Evolutionary conservation across 2,329 filamentous ascomycete species (phyloP).

Genomic region (Phaeosphaeria sp.): DNA sequence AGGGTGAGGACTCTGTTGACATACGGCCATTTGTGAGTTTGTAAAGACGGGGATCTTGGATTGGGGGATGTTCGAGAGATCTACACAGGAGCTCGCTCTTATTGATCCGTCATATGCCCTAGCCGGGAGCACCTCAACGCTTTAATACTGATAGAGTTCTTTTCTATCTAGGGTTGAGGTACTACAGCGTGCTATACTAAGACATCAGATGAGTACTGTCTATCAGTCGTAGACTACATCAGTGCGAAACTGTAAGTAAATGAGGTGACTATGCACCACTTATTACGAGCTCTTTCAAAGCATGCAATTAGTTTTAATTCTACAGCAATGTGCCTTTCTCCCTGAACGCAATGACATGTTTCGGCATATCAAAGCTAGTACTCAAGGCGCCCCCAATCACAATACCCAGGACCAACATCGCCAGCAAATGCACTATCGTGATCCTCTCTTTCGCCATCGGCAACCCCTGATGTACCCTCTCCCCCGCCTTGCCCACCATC

Average conservation of each 20-base stretch:
- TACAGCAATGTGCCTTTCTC: slow-evolving; percentile 18
- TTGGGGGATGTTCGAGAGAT: neutral
- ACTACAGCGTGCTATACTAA: no score
- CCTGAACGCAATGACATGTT: slow-evolving; percentile 25
- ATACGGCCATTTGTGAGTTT: slow-evolving; percentile 38
- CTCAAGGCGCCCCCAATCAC: slow-evolving; percentile 37
- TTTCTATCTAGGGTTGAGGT: no score
- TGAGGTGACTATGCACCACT: no score
- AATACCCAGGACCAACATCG: slow-evolving; percentile 39
- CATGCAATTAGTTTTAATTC: neutral
- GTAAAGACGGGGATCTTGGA: neutral
- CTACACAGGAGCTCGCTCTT: no score
- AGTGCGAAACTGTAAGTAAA: no score
- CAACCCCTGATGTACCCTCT: slow-evolving; percentile 3
- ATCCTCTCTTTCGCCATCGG: slow-evolving; percentile 12
- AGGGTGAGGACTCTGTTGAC: slow-evolving; percentile 62
- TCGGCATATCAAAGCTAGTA: slow-evolving; percentile 23
- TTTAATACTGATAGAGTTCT: no score
- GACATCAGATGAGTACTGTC: no score
- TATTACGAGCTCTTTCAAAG: no score
- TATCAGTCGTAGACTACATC: no score
- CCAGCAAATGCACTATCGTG: slow-evolving; percentile 23
- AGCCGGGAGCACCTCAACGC: no score
- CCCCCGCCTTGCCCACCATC: slow-evolving; percentile 39
- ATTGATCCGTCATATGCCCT: no score